Evolutionary conservation across 179 eudicot genomes (phyloP).

Genomic region (Pouteria campechiana): DNA sequence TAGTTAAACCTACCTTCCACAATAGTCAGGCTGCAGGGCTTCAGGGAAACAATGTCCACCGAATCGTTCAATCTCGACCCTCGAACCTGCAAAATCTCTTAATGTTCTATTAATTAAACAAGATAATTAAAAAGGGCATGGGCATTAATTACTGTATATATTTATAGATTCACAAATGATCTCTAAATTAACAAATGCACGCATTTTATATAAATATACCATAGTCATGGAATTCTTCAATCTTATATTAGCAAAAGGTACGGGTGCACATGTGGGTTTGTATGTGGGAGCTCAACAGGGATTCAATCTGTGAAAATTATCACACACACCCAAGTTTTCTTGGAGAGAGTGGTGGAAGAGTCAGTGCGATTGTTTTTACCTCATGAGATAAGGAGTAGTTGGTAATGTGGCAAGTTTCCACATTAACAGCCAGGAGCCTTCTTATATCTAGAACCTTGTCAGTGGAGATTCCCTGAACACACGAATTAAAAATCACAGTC

Average conservation of each 20-base stretch:
- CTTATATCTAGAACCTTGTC: constrained; percentile 83
- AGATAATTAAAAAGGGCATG: background rate
- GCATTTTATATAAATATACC: too few relatives aligned
- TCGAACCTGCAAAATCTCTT: constrained; percentile 34
- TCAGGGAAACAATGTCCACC: constrained; percentile 60
- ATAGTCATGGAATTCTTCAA: too few relatives aligned
- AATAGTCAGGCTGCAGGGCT: constrained; percentile 73
- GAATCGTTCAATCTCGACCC: constrained; percentile 69
- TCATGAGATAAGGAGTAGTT: constrained; percentile 77
- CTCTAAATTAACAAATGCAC: background rate
- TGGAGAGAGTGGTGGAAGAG: too few relatives aligned
- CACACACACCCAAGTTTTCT: too few relatives aligned
- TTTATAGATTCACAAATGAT: background rate
- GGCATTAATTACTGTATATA: background rate
- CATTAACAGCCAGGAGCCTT: constrained; percentile 62
- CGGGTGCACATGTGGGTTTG: too few relatives aligned
- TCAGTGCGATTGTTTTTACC: constrained; percentile 24
- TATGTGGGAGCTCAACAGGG: too few relatives aligned
- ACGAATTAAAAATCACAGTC: background rate
- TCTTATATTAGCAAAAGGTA: too few relatives aligned
- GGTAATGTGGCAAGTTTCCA: constrained; percentile 87
- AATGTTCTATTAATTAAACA: background rate
- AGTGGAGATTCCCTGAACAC: constrained; percentile 79
- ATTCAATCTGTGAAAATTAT: too few relatives aligned
- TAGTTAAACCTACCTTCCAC: constrained; percentile 76